Conservation (phyloP, 768 basidiomycete species). For the Naganishia randhawae region DNA sequence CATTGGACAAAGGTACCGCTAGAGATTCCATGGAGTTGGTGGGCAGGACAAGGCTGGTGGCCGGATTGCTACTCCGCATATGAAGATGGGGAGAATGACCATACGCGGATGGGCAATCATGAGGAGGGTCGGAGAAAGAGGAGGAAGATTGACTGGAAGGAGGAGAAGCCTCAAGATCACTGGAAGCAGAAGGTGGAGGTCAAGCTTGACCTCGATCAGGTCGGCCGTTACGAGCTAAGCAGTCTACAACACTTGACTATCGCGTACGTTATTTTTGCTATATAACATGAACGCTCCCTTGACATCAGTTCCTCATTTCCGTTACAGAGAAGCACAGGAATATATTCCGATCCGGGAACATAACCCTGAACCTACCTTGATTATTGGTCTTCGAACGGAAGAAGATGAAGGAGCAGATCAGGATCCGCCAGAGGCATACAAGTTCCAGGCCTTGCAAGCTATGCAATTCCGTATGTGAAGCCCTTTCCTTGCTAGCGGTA, state of each 20-base stretch:
- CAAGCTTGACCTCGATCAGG: conserved; percentile 37
- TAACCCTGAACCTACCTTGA: conserved; percentile 7
- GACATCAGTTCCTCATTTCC: neutral
- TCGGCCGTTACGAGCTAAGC: conserved; percentile 33
- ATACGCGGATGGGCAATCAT: conserved; percentile 4
- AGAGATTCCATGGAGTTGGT: conserved; percentile 37
- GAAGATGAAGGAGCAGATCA: conserved; percentile 32
- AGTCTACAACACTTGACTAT: conserved; percentile 33
- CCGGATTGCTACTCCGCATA: conserved; percentile 38
- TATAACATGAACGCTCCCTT: neutral
- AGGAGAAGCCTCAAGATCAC: conserved; percentile 23
- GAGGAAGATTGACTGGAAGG: conserved; percentile 24
- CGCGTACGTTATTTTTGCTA: conserved; percentile 28
- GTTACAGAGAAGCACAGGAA: conserved; percentile 17
- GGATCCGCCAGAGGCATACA: conserved; percentile 32
- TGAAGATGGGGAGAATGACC: neutral
- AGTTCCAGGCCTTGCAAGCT: conserved; percentile 31
- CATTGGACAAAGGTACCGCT: conserved; percentile 21
- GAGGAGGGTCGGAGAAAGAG: conserved; percentile 8
- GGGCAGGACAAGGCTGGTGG: conserved; percentile 48
- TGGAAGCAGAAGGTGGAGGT: conserved; percentile 39
- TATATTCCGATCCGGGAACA: conserved; percentile 14
- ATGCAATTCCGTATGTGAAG: conserved; percentile 17
- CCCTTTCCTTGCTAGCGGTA: conserved; percentile 7
- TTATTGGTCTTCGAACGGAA: conserved; percentile 20